These are phyloP conservation scores for Heimioporus sp. DNA, from an alignment of 768 basidiomycete species.

Conservation along the genomic window DNA sequence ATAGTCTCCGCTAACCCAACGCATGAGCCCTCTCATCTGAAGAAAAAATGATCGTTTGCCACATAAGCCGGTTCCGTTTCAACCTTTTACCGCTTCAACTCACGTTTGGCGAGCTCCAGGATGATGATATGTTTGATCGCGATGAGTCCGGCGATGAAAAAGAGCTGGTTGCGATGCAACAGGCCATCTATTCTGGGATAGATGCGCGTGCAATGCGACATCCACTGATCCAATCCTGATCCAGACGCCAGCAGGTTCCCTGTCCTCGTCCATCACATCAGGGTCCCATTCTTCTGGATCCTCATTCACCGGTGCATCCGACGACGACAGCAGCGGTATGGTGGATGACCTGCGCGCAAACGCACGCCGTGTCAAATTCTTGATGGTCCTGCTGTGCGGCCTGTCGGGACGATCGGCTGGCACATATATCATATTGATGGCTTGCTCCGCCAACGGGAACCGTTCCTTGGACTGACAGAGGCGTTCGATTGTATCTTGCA, in stretches of 20 bases:
- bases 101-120: constrained; percentile 91
- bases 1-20: constrained; percentile 52
- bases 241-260: constrained; percentile 41
- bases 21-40: background rate
- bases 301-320: background rate
- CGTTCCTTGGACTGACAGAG: constrained; percentile 86
- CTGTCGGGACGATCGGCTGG: constrained; percentile 91
- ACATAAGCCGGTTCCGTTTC: too few relatives aligned
- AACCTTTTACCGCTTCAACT: constrained; percentile 97
- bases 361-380: constrained; percentile 61
- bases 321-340: constrained; percentile 28
- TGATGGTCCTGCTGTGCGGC: constrained; percentile 78
- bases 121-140: constrained; percentile 98
- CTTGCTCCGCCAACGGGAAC: constrained; percentile 97
- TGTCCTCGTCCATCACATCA: constrained; percentile 51
- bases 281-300: constrained; percentile 34
- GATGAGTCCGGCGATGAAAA: constrained; percentile 94
- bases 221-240: too few relatives aligned
- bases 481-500: constrained; percentile 75
- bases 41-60: constrained; percentile 55
- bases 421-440: constrained; percentile 92
- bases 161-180: constrained; percentile 87
- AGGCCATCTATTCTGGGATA: constrained; percentile 57
- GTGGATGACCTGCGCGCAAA: constrained; percentile 36
- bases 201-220: constrained; percentile 16